Evolutionary conservation across 23 red algal genomes (phyloP).

Genomic region (Gracilaria caudata): DNA sequence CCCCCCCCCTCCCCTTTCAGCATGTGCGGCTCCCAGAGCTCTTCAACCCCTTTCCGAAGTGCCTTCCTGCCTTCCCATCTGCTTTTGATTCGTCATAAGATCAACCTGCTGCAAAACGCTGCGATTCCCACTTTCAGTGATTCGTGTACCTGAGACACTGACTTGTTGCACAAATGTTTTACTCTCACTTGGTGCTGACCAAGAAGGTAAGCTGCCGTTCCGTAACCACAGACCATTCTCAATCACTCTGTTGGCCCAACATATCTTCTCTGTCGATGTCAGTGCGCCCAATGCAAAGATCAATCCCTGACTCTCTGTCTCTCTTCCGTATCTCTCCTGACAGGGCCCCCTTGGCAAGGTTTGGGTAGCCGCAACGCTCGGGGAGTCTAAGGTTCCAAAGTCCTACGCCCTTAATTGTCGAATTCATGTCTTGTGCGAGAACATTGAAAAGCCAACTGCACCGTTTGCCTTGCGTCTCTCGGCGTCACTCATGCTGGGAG

Average conservation of each 20-base stretch:
- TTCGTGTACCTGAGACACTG: neutral
- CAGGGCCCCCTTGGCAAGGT: slow-evolving; percentile 78
- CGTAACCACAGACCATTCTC: neutral
- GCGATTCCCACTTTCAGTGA: neutral
- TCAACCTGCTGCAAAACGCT: too few relatives aligned
- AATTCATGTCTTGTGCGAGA: slow-evolving; percentile 65
- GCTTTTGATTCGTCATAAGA: neutral
- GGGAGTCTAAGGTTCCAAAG: slow-evolving; percentile 55
- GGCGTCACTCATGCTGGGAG: slow-evolving; percentile 75
- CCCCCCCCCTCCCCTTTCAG: neutral
- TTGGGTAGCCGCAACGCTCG: slow-evolving; percentile 86
- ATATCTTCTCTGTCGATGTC: neutral
- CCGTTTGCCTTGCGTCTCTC: slow-evolving; percentile 81
- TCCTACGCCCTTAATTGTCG: slow-evolving; percentile 45
- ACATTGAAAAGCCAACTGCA: slow-evolving; percentile 54
- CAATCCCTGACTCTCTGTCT: neutral
- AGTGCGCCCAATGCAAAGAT: neutral
- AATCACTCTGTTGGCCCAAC: neutral
- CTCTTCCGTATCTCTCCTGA: neutral
- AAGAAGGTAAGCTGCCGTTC: slow-evolving; percentile 37
- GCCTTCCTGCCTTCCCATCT: neutral
- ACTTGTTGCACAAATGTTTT: slow-evolving; percentile 44
- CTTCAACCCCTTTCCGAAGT: neutral
- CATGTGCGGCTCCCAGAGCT: neutral
- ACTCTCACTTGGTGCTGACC: slow-evolving; percentile 57